These are phyloP conservation scores for Proliferodiscus dingleyae DNA, from an alignment of 2,329 filamentous ascomycete species.

Conservation along the genomic window DNA sequence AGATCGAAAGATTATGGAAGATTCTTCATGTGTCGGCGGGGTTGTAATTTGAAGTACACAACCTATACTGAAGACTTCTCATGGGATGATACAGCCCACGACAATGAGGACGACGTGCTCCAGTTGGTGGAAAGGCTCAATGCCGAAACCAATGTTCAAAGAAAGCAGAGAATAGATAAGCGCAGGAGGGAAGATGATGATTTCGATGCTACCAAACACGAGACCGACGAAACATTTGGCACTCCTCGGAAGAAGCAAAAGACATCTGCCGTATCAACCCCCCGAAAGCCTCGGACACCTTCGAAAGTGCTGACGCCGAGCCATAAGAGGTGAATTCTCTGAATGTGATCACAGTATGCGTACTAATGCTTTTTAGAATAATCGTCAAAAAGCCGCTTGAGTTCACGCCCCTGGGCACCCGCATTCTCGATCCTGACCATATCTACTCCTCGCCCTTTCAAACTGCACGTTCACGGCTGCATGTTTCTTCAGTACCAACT, in stretches of 20 bases:
- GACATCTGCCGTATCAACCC: slow-evolving; percentile 35
- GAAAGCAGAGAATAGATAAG: slow-evolving; percentile 31
- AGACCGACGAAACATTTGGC: slow-evolving; percentile 28
- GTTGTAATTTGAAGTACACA: slow-evolving; percentile 81
- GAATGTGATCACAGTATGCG: too few relatives aligned
- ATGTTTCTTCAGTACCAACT: slow-evolving; percentile 87
- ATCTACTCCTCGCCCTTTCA: slow-evolving; percentile 84
- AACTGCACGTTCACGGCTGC: slow-evolving; percentile 78
- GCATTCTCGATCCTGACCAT: slow-evolving; percentile 70
- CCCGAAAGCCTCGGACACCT: slow-evolving; percentile 35
- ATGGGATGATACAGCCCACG: slow-evolving; percentile 79
- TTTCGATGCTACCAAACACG: slow-evolving; percentile 12
- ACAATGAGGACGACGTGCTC: slow-evolving; percentile 23
- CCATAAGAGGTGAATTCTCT: slow-evolving; percentile 53
- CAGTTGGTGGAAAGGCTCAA: slow-evolving; percentile 44
- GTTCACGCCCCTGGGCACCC: slow-evolving; percentile 91
- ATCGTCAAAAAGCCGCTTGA: slow-evolving; percentile 83
- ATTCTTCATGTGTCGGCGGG: slow-evolving; percentile 82
- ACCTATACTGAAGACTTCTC: slow-evolving; percentile 88
- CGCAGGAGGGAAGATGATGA: slow-evolving; percentile 29
- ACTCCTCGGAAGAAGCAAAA: slow-evolving; percentile 57
- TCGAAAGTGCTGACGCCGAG: slow-evolving; percentile 51
- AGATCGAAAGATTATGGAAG: slow-evolving; percentile 73
- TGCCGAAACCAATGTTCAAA: slow-evolving; percentile 66
- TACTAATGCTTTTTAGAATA: slow-evolving; percentile 48